A percentile compares a stretch with the other conserved stretches of the same genome.
These are phyloP conservation scores for Elaeis guineensis DNA, from an alignment of 176 grass and related monocot genomes.

Conservation along the genomic window DNA sequence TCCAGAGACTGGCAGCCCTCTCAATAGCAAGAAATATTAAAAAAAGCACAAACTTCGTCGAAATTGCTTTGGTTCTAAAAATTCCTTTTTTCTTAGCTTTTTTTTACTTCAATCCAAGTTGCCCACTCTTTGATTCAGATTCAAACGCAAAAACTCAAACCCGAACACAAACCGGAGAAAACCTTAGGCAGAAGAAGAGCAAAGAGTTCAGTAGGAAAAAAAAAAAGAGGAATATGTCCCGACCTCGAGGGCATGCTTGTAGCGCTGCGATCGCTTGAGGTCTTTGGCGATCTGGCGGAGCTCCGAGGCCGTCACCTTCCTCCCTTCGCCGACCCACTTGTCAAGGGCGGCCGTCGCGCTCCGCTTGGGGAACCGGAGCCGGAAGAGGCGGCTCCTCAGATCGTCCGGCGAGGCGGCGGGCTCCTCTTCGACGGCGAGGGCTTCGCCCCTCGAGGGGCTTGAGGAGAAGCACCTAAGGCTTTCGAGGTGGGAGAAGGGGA, in stretches of 20 bases:
- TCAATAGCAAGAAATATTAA: too few relatives aligned
- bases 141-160: too few relatives aligned
- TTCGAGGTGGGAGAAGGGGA: too few relatives aligned
- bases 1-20: too few relatives aligned
- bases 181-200: neutral
- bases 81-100: too few relatives aligned
- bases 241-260: constrained; percentile 88
- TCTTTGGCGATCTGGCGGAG: constrained; percentile 58
- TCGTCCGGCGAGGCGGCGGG: constrained; percentile 16
- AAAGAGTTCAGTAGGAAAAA: neutral
- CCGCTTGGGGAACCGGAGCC: constrained; percentile 58
- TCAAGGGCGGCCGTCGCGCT: constrained; percentile 68
- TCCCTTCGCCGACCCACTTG: constrained; percentile 51
- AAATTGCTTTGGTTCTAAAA: too few relatives aligned
- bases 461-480: too few relatives aligned
- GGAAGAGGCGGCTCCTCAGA: constrained; percentile 54
- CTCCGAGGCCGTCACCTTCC: constrained; percentile 25
- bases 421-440: constrained; percentile 6
- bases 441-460: too few relatives aligned
- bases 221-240: constrained; percentile 1
- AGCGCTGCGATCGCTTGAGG: constrained; percentile 49
- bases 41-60: too few relatives aligned
- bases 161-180: neutral
- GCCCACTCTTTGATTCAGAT: neutral
- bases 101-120: neutral